Evolutionary conservation across 371 early-diverging fungal species (phyloP).

Genomic region (Mucor racemosus): DNA sequence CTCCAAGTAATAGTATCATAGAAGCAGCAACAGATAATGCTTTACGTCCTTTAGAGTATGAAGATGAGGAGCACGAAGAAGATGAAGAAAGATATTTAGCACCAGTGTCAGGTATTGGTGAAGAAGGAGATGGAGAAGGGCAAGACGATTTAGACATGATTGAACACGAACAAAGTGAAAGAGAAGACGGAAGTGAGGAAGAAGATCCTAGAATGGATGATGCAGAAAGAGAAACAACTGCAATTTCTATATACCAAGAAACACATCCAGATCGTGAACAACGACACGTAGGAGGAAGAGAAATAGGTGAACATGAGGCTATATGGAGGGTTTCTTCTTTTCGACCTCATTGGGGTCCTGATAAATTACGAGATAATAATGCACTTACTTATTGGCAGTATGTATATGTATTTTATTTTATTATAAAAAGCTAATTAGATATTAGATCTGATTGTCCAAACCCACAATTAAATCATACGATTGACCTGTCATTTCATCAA

Average conservation of each 20-base stretch:
- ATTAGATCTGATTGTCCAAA: slow-evolving; percentile 57
- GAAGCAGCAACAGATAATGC: neutral
- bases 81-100: neutral
- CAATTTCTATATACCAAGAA: slow-evolving; percentile 32
- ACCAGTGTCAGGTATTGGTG: slow-evolving; percentile 1
- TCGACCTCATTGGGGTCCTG: slow-evolving; percentile 70
- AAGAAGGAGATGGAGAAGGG: neutral
- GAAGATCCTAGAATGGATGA: slow-evolving; percentile 28
- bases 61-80: neutral
- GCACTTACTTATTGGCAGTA: slow-evolving; percentile 89
- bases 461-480: slow-evolving; percentile 49
- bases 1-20: neutral
- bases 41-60: neutral
- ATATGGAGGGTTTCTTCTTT: slow-evolving; percentile 77
- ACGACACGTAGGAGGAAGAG: slow-evolving; percentile 47
- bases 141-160: neutral
- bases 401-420: slow-evolving; percentile 14
- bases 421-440: slow-evolving; percentile 33
- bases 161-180: neutral
- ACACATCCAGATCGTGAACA: slow-evolving; percentile 41
- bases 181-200: slow-evolving; percentile 1
- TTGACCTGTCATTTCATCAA: slow-evolving; percentile 40
- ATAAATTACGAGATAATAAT: slow-evolving; percentile 69
- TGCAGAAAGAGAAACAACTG: slow-evolving; percentile 26
- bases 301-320: slow-evolving; percentile 60